These are phyloP conservation scores for Phaeosphaeriaceae sp. DNA, from an alignment of 2,329 filamentous ascomycete species.

Conservation along the genomic window DNA sequence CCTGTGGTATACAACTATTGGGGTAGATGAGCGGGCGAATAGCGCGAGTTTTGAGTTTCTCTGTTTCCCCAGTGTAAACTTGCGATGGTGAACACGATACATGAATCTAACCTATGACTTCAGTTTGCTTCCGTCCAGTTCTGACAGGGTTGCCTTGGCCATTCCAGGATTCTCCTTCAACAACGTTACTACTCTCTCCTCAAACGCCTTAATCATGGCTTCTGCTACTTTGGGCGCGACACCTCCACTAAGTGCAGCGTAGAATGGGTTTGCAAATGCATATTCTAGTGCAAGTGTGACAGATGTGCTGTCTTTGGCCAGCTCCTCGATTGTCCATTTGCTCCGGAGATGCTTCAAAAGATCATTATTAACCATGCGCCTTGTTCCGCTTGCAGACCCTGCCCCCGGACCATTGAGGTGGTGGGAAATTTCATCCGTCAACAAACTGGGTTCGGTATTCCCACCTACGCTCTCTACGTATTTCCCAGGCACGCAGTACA, in stretches of 20 bases:
- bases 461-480: slow-evolving; percentile 81
- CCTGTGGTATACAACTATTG: background rate
- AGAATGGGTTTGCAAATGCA: slow-evolving; percentile 86
- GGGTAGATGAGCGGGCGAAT: no score
- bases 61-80: background rate
- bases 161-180: slow-evolving; percentile 34
- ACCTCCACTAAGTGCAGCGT: slow-evolving; percentile 79
- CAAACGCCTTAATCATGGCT: slow-evolving; percentile 93
- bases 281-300: slow-evolving; percentile 80
- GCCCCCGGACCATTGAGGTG: slow-evolving; percentile 39
- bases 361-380: slow-evolving; percentile 14
- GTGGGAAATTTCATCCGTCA: slow-evolving; percentile 49
- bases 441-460: slow-evolving; percentile 55
- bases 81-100: background rate
- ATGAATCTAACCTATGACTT: slow-evolving; percentile 12
- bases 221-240: slow-evolving; percentile 84
- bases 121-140: slow-evolving; percentile 34
- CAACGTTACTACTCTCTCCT: slow-evolving; percentile 73
- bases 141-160: slow-evolving; percentile 28
- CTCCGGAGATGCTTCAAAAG: slow-evolving; percentile 74
- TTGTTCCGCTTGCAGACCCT: slow-evolving; percentile 1
- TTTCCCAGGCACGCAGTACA: slow-evolving; percentile 76
- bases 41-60: no score
- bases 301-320: slow-evolving; percentile 64
- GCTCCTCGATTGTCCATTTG: slow-evolving; percentile 67